Conservation (phyloP, 139 green algal genomes). For the Auxenochlorella protothecoides region DNA sequence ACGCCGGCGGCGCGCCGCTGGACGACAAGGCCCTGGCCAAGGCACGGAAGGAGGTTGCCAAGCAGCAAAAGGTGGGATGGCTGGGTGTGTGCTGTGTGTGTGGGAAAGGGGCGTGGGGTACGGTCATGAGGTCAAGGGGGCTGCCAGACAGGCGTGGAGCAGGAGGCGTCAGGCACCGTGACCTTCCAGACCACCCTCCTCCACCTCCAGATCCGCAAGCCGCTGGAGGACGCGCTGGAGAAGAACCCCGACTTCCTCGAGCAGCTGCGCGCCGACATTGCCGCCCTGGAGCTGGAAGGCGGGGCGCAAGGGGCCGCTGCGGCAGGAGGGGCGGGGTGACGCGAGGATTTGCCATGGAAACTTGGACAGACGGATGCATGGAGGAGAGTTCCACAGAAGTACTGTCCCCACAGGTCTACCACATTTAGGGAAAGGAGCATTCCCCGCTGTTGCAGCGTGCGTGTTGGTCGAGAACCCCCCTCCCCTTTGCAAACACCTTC, state of each 20-base stretch:
- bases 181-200: no score
- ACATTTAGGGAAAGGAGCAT: no score
- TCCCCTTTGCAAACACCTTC: no score
- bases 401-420: no score
- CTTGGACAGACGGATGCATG: no score
- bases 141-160: not conserved
- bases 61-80: constrained; percentile 24
- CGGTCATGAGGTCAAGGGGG: not conserved
- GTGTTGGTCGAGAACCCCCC: no score
- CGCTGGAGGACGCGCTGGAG: constrained; percentile 22
- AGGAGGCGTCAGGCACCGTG: no score
- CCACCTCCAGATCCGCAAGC: constrained; percentile 6
- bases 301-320: not conserved
- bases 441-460: no score
- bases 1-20: constrained; percentile 63
- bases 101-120: not conserved
- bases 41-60: constrained; percentile 66
- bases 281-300: constrained; percentile 1
- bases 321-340: no score
- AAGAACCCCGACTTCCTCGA: constrained; percentile 13
- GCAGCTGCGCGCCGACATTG: constrained; percentile 9
- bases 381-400: no score
- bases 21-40: constrained; percentile 68
- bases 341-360: not conserved
- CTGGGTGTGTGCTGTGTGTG: not conserved